Conservation (phyloP, 176 grass and related monocot species). For the bread wheat (Triticum aestivum) region IWGSC_CS_RefSeq_v2.1 NC_057798.1:237728211-237728710, state of each 20-base stretch:
- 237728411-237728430: not conserved
- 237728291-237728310: not conserved
- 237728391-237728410: not conserved
- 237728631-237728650: too few species aligned
- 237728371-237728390: not conserved
- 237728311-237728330: not conserved
- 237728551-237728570: too few species aligned
- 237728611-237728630: too few species aligned
- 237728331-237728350: not conserved
- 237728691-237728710: too few species aligned
- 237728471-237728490: not conserved
- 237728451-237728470: not conserved
- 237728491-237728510: too few species aligned
- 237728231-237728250: not conserved
- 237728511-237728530: too few species aligned
- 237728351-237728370: not conserved
- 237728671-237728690: too few species aligned
- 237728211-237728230: not conserved
- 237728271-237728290: not conserved
- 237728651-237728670: too few species aligned
- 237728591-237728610: too few species aligned
- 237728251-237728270: not conserved
- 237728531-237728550: too few species aligned
- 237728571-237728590: too few species aligned
- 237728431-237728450: not conserved